Percentiles rank a stretch among this genome's conserved stretches.
Conservation (phyloP, 768 basidiomycete genomes). For the Chiua virens region DNA sequence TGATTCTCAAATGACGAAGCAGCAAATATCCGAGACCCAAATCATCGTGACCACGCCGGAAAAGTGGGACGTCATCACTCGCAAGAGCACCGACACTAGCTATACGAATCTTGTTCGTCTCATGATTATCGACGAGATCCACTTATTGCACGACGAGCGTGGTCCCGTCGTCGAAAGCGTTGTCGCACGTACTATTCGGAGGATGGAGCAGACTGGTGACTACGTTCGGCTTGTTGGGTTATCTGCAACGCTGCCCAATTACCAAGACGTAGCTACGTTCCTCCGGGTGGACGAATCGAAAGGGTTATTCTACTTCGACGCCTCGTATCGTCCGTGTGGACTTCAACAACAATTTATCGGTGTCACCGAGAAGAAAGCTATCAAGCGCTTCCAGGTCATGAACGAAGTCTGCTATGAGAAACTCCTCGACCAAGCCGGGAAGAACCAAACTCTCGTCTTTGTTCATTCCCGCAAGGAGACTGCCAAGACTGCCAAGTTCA, state of each 20-base stretch:
- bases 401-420: conserved; percentile 99
- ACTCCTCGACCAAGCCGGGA: conserved; percentile 86
- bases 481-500: conserved; percentile 91
- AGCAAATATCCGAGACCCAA: conserved; percentile 94
- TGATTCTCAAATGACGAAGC: conserved; percentile 97
- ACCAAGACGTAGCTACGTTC: conserved; percentile 96
- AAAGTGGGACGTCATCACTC: conserved; percentile 99
- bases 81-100: conserved; percentile 94
- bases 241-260: conserved; percentile 97
- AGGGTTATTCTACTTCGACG: conserved; percentile 97
- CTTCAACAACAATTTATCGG: conserved; percentile 97
- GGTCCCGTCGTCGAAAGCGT: conserved; percentile 95
- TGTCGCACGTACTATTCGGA: conserved; percentile 83
- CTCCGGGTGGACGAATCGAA: conserved; percentile 89
- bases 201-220: conserved; percentile 93
- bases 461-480: conserved; percentile 99
- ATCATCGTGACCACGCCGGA: conserved; percentile 99
- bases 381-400: conserved; percentile 96
- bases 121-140: conserved; percentile 98
- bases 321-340: conserved; percentile 89
- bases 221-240: conserved; percentile 93
- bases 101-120: conserved; percentile 97
- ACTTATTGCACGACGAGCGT: conserved; percentile 95
- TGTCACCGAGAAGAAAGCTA: conserved; percentile 98
- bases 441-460: conserved; percentile 93